Base-by-base conservation (phyloP, 257 asterid genomes). In the Solanum clarkiae region DNA sequence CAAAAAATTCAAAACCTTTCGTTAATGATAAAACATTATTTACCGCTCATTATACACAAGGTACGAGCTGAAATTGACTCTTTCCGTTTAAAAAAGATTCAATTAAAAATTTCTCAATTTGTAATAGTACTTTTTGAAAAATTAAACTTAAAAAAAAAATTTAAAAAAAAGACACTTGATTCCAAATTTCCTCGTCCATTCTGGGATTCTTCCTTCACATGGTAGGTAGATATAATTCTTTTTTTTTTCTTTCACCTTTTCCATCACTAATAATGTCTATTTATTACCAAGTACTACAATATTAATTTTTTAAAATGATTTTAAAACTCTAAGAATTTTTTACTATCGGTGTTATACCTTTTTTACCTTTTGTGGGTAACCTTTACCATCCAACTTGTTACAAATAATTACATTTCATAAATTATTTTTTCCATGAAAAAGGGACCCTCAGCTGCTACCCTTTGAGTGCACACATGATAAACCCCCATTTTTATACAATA, bases 171-270 rank as follows among this genome's bases (percentile, higher is more conserved):
- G 1, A 26, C 20, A 71, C 29, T 66, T 14, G 77, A 47, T 49
- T 14, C 60, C 60, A 75, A 49, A 75, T 22, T 75, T 74, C 44
- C 44, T 49, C 55, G 80, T 71, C 55, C 55, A 75, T 75, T 59
- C 8, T 74, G 60, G 7, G 60, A 75, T 49, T 75, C 81, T 75
- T 47, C 60, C 81, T 47, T 75, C 15, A 49, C 60, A n/a, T 10
- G 40, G 80, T 45, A 6, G 80, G 81, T 45, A 45, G 18, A 49
- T 47, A 18, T 13, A 24, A 8, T 22, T 4, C 2, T 2, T 9
- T 70, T 7, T 9, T 4, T 9, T 42, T 10, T 17, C 9, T 47
- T 72, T 74, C 55, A 74, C 81, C 60, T 75, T 47, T 75, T 75
- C 13, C 60, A 22, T 45, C 36, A 45, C 56, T 42, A 71, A 71